A percentile compares a stretch with the other conserved stretches of the same genome.
These are phyloP conservation scores for Trichophyton mentagrophytes DNA, from an alignment of 2,329 filamentous ascomycete species.

Conservation along the genomic window DNA sequence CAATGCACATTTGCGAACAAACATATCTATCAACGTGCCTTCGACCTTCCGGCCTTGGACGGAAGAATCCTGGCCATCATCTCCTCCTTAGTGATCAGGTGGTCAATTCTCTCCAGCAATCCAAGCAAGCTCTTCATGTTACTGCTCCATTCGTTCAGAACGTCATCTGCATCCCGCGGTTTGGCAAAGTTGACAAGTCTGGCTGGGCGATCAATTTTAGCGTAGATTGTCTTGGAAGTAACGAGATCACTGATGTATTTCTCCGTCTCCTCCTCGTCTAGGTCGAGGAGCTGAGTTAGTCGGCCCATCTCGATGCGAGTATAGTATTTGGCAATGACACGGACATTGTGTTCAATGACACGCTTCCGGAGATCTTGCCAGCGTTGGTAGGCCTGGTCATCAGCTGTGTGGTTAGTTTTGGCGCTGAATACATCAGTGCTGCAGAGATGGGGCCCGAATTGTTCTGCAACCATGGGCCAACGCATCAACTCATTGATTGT, in stretches of 20 bases:
- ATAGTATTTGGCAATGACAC: conserved; percentile 96
- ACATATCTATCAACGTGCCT: background rate
- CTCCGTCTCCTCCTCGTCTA: conserved; percentile 91
- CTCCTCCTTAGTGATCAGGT: conserved; percentile 98
- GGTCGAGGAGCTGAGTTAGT: conserved; percentile 77
- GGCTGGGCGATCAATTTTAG: conserved; percentile 90
- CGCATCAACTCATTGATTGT: conserved; percentile 95
- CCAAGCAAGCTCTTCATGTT: conserved; percentile 93
- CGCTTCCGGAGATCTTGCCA: conserved; percentile 96
- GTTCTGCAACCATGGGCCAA: conserved; percentile 84
- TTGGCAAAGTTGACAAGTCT: conserved; percentile 88
- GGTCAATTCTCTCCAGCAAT: conserved; percentile 79
- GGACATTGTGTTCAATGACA: conserved; percentile 97
- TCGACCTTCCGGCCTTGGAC: conserved; percentile 21
- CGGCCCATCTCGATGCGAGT: conserved; percentile 90
- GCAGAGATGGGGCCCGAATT: conserved; percentile 79
- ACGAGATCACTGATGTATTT: conserved; percentile 98
- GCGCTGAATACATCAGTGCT: conserved; percentile 80
- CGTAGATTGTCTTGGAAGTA: conserved; percentile 93
- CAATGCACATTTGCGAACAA: background rate
- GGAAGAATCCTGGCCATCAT: conserved; percentile 98
- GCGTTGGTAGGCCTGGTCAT: conserved; percentile 69
- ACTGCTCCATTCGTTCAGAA: conserved; percentile 95
- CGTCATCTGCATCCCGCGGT: conserved; percentile 85
- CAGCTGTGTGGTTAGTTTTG: conserved; percentile 42